A percentile compares a stretch with the other conserved stretches of the same genome.
phyloP scores from a whole-genome alignment of 495 filamentous ascomycete genomes.

The Aspergillus coremiiformis region DNA sequence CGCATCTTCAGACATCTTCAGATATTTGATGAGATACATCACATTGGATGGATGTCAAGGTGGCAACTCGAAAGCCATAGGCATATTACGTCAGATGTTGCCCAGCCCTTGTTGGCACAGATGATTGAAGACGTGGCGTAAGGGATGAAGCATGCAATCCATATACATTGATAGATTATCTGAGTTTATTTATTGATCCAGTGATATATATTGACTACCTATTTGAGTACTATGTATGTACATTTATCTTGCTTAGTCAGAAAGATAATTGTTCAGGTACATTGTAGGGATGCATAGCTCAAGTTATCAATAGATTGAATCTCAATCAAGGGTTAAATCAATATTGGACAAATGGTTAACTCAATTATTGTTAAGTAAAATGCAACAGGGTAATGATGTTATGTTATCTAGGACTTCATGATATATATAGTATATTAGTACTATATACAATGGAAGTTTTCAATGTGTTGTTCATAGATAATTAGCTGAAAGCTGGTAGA shows the following conservation, averaged over 20 bases:
- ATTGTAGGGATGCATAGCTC: constrained; percentile 1
- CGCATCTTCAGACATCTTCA: not conserved
- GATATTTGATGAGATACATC: constrained; percentile 1
- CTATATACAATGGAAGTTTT: not conserved
- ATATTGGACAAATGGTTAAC: not conserved
- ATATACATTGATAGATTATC: too few relatives aligned
- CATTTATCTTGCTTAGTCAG: not conserved
- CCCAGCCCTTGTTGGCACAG: not conserved
- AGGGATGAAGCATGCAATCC: not conserved
- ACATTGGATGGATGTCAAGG: not conserved
- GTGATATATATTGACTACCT: not conserved
- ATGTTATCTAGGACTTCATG: not conserved
- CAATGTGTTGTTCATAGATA: not conserved
- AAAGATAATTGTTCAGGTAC: too few relatives aligned
- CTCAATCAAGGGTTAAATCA: constrained; percentile 3
- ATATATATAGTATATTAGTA: too few relatives aligned
- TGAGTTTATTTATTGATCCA: too few relatives aligned
- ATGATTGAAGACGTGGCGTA: not conserved
- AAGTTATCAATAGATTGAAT: constrained; percentile 7
- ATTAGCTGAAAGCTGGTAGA: not conserved
- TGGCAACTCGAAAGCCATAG: not conserved
- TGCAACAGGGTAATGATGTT: not conserved
- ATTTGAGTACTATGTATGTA: not conserved
- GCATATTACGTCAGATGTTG: not conserved
- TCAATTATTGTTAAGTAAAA: constrained; percentile 3